Percentiles rank a stretch among this genome's conserved stretches.
These are phyloP conservation scores for Amborella trichopoda DNA, from an alignment of 164 flowering plant species.

Conservation along the genomic window DNA sequence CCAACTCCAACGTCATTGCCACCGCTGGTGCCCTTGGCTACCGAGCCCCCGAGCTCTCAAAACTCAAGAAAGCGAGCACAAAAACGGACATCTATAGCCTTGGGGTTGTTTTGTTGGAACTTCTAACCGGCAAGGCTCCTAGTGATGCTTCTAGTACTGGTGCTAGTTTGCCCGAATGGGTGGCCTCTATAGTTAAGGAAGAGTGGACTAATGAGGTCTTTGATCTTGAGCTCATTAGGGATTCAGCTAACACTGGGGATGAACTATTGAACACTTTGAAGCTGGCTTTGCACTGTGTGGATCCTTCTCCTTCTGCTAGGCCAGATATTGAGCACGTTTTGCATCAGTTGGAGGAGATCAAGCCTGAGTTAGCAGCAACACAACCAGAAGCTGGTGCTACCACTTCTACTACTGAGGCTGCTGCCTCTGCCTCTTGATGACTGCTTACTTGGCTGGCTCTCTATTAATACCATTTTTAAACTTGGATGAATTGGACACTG, in stretches of 20 bases:
- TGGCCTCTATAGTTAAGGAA: slow-evolving; percentile 86
- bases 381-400: slow-evolving; percentile 20
- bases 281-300: slow-evolving; percentile 82
- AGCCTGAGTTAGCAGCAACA: slow-evolving; percentile 36
- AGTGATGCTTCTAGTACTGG: slow-evolving; percentile 59
- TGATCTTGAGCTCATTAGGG: slow-evolving; percentile 80
- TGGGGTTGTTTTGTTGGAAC: slow-evolving; percentile 88
- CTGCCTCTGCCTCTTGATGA: no score
- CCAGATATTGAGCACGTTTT: slow-evolving; percentile 71
- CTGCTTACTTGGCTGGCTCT: no score
- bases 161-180: slow-evolving; percentile 91
- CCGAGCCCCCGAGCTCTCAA: slow-evolving; percentile 87
- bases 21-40: slow-evolving; percentile 82
- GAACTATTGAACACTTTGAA: slow-evolving; percentile 81
- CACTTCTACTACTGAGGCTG: not conserved
- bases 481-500: no score
- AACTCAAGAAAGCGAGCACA: slow-evolving; percentile 54
- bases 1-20: slow-evolving; percentile 55
- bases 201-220: slow-evolving; percentile 99
- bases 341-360: slow-evolving; percentile 67
- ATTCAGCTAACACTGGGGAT: slow-evolving; percentile 38
- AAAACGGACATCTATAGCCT: slow-evolving; percentile 89
- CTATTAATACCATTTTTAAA: no score
- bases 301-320: slow-evolving; percentile 65
- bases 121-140: slow-evolving; percentile 88